A percentile compares a stretch with the other conserved stretches of the same genome.
Evolutionary conservation across 441 rosid genomes (phyloP).

Genomic region (Gossypium davidsonii): DNA sequence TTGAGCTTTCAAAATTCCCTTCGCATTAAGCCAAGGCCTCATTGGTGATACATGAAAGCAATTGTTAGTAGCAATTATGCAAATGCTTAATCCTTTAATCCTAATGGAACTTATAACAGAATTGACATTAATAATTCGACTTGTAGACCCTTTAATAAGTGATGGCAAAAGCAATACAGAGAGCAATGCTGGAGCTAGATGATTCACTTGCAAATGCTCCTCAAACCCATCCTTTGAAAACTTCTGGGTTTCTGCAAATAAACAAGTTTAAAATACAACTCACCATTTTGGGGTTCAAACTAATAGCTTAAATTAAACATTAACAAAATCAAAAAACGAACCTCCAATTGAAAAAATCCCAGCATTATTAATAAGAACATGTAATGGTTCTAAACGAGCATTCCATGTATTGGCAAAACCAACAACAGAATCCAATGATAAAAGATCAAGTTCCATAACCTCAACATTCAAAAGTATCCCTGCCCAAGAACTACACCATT

Average conservation of each 20-base stretch:
- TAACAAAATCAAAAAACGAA: constrained; percentile 21
- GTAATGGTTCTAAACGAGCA: constrained; percentile 62
- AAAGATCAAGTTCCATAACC: constrained; percentile 97
- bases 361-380: constrained; percentile 88
- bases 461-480: constrained; percentile 8
- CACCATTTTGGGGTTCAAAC: not conserved
- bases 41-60: no score
- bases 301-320: not conserved
- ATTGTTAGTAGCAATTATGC: no score
- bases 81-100: not conserved
- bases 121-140: constrained; percentile 88
- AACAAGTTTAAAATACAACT: not conserved
- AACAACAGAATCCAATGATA: constrained; percentile 75
- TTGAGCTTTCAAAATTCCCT: no score
- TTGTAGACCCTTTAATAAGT: constrained; percentile 81
- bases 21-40: no score
- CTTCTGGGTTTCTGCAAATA: constrained; percentile 64
- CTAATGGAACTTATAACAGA: constrained; percentile 70
- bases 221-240: constrained; percentile 87
- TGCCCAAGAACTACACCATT: constrained; percentile 57
- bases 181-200: constrained; percentile 89
- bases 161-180: constrained; percentile 88
- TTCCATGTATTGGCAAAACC: constrained; percentile 83
- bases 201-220: constrained; percentile 98
- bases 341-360: constrained; percentile 97